Base-by-base conservation (phyloP, 148 eudicot species). In the Rhododendron vialii region DNA sequence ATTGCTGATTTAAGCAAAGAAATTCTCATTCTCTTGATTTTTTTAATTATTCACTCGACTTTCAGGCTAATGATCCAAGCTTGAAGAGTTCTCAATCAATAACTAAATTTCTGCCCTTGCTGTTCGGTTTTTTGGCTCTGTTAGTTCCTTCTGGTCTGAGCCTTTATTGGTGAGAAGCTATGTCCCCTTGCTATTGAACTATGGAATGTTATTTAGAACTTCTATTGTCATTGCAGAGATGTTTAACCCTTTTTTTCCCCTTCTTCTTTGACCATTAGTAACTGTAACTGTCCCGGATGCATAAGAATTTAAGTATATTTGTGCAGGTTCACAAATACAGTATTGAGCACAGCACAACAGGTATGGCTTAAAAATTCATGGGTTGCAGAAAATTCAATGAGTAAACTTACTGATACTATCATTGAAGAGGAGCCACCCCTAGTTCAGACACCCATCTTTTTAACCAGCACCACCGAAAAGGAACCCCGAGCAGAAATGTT, bases 111-210 rank as follows among this genome's bases (percentile, higher is more conserved):
- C 92, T 95, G 59, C 98, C 96, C 3, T 88, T 95, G 86, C 89
- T 96, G 96, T 92, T 95, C 84, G 98, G 99, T 78, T 96, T 95
- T 83, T 96, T 94, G 87, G 87, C 99, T 85, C 94, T 95, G 75
- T 95, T 98, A 12, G 99, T 96, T 85, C 99, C 99, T 88, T 96
- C 99, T 83, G 98, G 98, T 63, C 90, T 96, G 82, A 93, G 99
- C 87, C 96, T 96, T 87, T 96, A 96, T 83, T 96, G 99, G 98
- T 96, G 81, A 88, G 94, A 55, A 74, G 47, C 73, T 85, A 48
- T 26, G 5, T 81, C 55, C 57, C 53, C n/a, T 61, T 33, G 8
- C 36, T 30, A 55, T 53, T 0, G 9, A 47, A 79, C 20, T 79
- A 0, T 55, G 24, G 43, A 36, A 18, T n/a, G 15, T 84, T 50